Evolutionary conservation across 225 moss, liverwort and hornwort genomes (phyloP).

Genomic region (Rhytidiadelphus loreus): DNA sequence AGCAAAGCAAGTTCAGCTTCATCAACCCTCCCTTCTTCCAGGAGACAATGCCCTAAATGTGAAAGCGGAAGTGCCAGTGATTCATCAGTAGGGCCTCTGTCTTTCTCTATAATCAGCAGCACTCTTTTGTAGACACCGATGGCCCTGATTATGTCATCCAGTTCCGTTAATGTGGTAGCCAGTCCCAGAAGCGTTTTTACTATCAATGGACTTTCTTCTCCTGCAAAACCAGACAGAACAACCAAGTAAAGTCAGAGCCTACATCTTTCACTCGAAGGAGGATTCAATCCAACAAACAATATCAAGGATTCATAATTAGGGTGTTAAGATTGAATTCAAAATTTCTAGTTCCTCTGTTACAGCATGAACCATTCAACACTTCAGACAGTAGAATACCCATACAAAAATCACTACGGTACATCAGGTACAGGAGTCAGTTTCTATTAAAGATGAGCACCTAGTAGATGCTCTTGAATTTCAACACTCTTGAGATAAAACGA

Average conservation of each 20-base stretch:
- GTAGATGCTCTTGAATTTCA: slow-evolving; percentile 55
- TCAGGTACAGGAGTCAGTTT: not conserved
- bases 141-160: slow-evolving; percentile 46
- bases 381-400: not conserved
- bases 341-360: not conserved
- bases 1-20: slow-evolving; percentile 61
- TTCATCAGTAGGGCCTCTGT: slow-evolving; percentile 48
- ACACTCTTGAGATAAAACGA: slow-evolving; percentile 61
- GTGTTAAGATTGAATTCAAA: not conserved
- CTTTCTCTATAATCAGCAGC: slow-evolving; percentile 43
- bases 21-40: slow-evolving; percentile 64
- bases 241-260: not conserved
- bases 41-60: slow-evolving; percentile 63
- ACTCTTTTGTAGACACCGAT: slow-evolving; percentile 61
- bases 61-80: slow-evolving; percentile 62
- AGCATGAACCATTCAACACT: not conserved
- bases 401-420: not conserved
- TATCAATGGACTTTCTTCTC: slow-evolving; percentile 46
- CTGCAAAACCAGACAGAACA: slow-evolving; percentile 17
- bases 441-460: slow-evolving; percentile 19
- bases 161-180: slow-evolving; percentile 54
- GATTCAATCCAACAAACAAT: not conserved
- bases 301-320: not conserved
- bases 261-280: not conserved
- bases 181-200: slow-evolving; percentile 62